Evolutionary conservation across 1,284 basidiomycete species (phyloP).

Genomic region (Leccinum holopus): DNA sequence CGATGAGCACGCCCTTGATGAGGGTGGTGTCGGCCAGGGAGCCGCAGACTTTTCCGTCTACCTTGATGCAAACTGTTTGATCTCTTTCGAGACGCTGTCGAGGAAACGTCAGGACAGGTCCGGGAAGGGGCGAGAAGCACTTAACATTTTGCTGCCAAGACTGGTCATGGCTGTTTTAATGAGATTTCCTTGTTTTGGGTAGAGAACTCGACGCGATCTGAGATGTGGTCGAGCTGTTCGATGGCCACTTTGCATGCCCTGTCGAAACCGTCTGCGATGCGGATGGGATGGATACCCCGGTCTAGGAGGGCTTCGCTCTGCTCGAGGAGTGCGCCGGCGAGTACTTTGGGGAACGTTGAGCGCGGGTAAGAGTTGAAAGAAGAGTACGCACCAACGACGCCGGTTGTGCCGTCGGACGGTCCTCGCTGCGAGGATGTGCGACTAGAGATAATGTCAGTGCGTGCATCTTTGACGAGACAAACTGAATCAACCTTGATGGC

Average conservation of each 20-base stretch:
- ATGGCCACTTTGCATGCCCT: conserved; percentile 90
- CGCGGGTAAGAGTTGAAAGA: neutral
- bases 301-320: conserved; percentile 91
- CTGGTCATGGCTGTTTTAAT: conserved; percentile 96
- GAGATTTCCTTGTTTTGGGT: conserved; percentile 77
- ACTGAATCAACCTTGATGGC: conserved; percentile 82
- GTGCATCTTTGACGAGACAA: neutral
- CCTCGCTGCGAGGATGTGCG: conserved; percentile 90
- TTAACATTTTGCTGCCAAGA: conserved; percentile 97
- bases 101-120: conserved; percentile 11
- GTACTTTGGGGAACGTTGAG: conserved; percentile 56
- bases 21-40: conserved; percentile 92
- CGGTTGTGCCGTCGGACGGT: conserved; percentile 97
- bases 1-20: conserved; percentile 94
- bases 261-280: conserved; percentile 98
- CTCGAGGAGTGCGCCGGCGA: conserved; percentile 94
- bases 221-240: conserved; percentile 86
- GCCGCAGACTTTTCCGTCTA: conserved; percentile 98
- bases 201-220: conserved; percentile 89
- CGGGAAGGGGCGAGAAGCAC: neutral
- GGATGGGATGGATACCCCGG: conserved; percentile 96
- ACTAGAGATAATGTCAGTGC: conserved; percentile 46
- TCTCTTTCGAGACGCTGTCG: conserved; percentile 91
- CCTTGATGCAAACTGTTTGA: conserved; percentile 98
- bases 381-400: conserved; percentile 84